phyloP scores from a whole-genome alignment of 2,329 filamentous ascomycete genomes.

The Neurospora sp. region DNA sequence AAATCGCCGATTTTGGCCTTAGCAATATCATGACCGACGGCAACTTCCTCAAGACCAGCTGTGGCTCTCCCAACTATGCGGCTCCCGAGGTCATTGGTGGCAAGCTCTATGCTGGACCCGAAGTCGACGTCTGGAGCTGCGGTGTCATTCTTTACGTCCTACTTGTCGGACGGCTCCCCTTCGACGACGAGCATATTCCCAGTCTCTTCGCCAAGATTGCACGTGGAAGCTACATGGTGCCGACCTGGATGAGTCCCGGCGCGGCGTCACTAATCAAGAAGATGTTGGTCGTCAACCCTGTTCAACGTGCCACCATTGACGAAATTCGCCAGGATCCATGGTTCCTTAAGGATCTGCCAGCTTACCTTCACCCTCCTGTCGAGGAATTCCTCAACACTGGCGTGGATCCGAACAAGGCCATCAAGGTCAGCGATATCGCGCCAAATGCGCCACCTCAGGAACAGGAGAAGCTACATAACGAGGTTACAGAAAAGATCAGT shows the following conservation, averaged over 20 bases:
- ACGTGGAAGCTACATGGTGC: slow-evolving; percentile 84
- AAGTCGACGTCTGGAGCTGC: slow-evolving; percentile 97
- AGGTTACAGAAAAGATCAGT: slow-evolving; percentile 89
- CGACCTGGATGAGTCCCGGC: slow-evolving; percentile 79
- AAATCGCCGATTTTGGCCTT: slow-evolving; percentile 96
- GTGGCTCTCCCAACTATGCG: slow-evolving; percentile 95
- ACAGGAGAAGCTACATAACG: slow-evolving; percentile 82
- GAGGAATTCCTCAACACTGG: slow-evolving; percentile 92
- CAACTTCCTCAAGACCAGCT: slow-evolving; percentile 97
- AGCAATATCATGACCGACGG: slow-evolving; percentile 99
- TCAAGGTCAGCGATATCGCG: slow-evolving; percentile 71
- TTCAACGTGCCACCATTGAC: slow-evolving; percentile 85
- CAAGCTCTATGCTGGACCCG: slow-evolving; percentile 92
- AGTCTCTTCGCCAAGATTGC: slow-evolving; percentile 97
- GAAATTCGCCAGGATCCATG: slow-evolving; percentile 90
- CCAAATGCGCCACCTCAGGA: slow-evolving; percentile 68
- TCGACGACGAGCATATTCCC: slow-evolving; percentile 97
- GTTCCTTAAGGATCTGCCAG: slow-evolving; percentile 80
- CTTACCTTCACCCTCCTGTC: slow-evolving; percentile 76
- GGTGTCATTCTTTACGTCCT: slow-evolving; percentile 84
- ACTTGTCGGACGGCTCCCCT: slow-evolving; percentile 74
- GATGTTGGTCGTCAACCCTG: slow-evolving; percentile 92
- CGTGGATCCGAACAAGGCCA: slow-evolving; percentile 86
- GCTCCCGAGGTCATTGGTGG: slow-evolving; percentile 96
- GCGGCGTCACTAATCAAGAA: slow-evolving; percentile 75